Base-by-base conservation (phyloP, 306 rosid genomes). In the Adenanthera pavonina region DNA sequence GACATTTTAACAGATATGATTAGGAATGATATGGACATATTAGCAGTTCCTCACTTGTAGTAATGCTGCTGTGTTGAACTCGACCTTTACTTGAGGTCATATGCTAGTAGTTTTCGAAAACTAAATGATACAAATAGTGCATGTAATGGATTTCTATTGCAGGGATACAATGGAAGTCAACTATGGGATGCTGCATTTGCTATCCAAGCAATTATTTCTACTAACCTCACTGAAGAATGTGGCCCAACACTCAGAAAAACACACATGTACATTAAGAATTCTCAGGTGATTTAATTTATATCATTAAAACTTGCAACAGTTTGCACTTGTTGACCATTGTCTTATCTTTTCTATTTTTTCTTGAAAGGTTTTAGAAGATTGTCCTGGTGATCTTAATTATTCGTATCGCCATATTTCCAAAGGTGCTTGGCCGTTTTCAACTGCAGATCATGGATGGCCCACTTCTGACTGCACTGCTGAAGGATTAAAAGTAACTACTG, bases 81-180 rank as follows among this genome's bases (percentile, higher is more conserved):
- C 40, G 49, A 75, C 12, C 34, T 78, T 82, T 57, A 62, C 48
- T 47, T 61, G 77, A 78, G 72, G 79, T 60, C 16, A 52, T 44
- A 40, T 44, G 53, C 59, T 72, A 35, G 82, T 72, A 67, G 35
- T 34, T 65, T 44, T 16, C 9, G 69, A 68, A 46, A 68, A 61
- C 20, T 62, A 69, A 67, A 25, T 53, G 25, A 53, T 64, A 69
- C 71, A 40, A 46, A 43, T 64, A 11, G 73, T 72, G 71, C 11
- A 48, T 44, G 30, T 46, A 38, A 76, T 79, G 75, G 72, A 34
- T 30, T 79, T 59, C 78, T 80, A 77, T 79, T 82, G 77, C 90
- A 95, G 99, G 99, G 99, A 74, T 95, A 95, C 85, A 95, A 95
- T 84, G 99, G 99, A 84, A 95, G 99, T 89, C 97, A 92, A 86